Base-by-base conservation (phyloP, 106 monocot genomes). In the Iris macrosiphon region DNA sequence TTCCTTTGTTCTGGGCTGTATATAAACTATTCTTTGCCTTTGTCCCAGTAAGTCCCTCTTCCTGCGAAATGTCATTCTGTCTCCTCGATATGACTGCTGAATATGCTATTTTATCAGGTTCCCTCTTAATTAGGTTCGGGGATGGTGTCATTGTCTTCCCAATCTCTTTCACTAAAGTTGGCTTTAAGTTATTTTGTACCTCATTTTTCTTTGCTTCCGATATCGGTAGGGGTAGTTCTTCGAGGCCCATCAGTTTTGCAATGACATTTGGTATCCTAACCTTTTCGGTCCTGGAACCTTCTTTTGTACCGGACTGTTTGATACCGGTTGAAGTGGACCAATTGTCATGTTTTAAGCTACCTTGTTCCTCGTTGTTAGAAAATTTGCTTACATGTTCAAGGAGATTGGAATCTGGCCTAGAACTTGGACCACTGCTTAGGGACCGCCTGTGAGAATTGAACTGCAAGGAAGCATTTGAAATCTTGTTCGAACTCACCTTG, bases 221-320 rank as follows among this genome's bases (percentile, higher is more conserved):
- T 23, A 34, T 72, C 7, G 48, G 30, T 54, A 49, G 31, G 18
- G 93, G 77, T 57, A 93, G 72, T 59, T 93, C 77, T 42, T 88
- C 88, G 10, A 93, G 59, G 18, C 93, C 93, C 93, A 93, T 93
- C 30, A 93, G 59, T 68, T 75, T 87, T 51, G 88, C 87, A 60
- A 93, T 65, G 17, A 93, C 69, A 75, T 64, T 83, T 31, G 93
- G 80, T 49, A 84, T 84, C 64, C 83, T 78, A 30, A 72, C 60
- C 54, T 80, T 88, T 38, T 65, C 68, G 49, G 19, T 3, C 27
- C 7, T 29, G 16, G 40, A 9, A n/a, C 18, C 52, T 25, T 28
- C 67, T 59, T 59, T 74, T 13, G 46, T 20, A 49, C 22, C 40
- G 10, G 31, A 3, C 31, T 63, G 9, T 16, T 53, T 67, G 27